Percentiles rank a stretch among this genome's conserved stretches.
Evolutionary conservation across 140 eudicot genomes (phyloP).

Genomic region (Anethum foeniculum): DNA sequence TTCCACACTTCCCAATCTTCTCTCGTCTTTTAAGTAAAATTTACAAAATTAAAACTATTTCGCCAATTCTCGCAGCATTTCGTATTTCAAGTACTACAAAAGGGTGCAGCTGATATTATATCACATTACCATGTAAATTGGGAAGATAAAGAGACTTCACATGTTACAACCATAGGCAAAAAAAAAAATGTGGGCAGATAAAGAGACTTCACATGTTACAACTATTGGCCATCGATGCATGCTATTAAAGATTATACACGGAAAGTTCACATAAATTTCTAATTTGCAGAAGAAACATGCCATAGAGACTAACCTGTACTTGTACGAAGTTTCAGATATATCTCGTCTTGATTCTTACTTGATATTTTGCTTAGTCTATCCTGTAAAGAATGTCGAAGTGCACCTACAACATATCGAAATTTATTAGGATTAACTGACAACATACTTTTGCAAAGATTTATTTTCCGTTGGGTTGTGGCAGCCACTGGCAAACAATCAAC

Average conservation of each 20-base stretch:
- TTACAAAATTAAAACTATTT: background rate
- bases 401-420: constrained; percentile 46
- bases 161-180: background rate
- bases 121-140: background rate
- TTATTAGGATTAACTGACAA: background rate
- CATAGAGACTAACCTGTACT: constrained; percentile 68
- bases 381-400: constrained; percentile 93
- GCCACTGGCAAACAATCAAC: background rate
- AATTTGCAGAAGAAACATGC: background rate
- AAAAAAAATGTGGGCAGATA: too few relatives aligned
- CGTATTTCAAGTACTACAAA: background rate
- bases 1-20: background rate
- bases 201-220: background rate
- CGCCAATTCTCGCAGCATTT: background rate
- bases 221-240: background rate
- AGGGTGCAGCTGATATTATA: background rate
- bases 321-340: constrained; percentile 83
- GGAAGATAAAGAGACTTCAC: background rate
- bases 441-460: background rate
- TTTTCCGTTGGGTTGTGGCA: background rate
- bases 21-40: background rate
- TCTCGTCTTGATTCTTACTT: constrained; percentile 84
- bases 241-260: background rate
- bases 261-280: background rate
- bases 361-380: constrained; percentile 86